A percentile compares a stretch with the other conserved stretches of the same genome.
Evolutionary conservation across 345 rosid genomes (phyloP).

Genomic region (Euphorbia peplus): DNA sequence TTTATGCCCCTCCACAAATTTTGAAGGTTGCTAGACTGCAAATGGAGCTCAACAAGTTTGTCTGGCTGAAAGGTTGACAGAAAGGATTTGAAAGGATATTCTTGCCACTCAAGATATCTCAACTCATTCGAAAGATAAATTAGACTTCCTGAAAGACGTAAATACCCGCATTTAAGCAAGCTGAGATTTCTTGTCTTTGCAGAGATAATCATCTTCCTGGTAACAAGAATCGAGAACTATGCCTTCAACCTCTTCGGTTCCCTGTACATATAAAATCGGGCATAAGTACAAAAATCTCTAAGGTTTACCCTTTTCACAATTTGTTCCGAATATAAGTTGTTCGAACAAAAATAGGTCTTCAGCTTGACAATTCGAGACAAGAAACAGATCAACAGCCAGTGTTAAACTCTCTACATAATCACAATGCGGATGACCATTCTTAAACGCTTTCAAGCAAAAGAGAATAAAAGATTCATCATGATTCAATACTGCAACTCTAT

Average conservation of each 20-base stretch:
- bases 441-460: slow-evolving; percentile 12
- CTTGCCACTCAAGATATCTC: slow-evolving; percentile 12
- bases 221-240: slow-evolving; percentile 6
- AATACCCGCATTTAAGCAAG: neutral
- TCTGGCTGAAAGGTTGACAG: slow-evolving; percentile 8
- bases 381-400: neutral
- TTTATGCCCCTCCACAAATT: slow-evolving; percentile 5
- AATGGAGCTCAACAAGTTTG: slow-evolving; percentile 15
- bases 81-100: slow-evolving; percentile 13
- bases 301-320: neutral
- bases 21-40: slow-evolving; percentile 5
- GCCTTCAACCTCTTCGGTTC: slow-evolving; percentile 19
- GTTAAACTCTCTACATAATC: slow-evolving; percentile 10
- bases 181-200: slow-evolving; percentile 5
- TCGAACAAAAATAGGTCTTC: neutral
- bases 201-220: neutral
- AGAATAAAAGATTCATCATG: slow-evolving; percentile 5
- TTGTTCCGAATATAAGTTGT: neutral
- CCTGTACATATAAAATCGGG: slow-evolving; percentile 3
- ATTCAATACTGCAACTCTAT: slow-evolving; percentile 2
- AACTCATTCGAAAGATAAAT: slow-evolving; percentile 8
- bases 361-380: neutral
- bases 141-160: neutral
- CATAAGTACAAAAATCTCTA: neutral
- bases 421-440: neutral